Conservation (phyloP, 2,329 filamentous ascomycete species). For the Pseudogymnoascus sp. region DNA sequence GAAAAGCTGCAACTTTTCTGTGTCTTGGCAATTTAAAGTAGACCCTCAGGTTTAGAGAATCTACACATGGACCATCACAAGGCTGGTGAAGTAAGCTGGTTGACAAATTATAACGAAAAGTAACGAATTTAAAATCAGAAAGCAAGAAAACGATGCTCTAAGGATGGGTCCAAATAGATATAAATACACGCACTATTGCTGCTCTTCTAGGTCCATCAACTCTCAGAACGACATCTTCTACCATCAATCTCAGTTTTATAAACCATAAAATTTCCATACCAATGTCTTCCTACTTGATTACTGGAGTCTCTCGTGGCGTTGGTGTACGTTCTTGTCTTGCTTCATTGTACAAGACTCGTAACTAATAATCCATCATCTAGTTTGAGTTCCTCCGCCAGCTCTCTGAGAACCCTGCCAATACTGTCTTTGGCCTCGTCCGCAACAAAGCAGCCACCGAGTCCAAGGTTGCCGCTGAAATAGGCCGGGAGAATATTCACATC, state of each 20-base stretch:
- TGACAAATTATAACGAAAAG: constrained; percentile 7
- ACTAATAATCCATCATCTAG: constrained; percentile 26
- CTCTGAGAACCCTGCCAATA: constrained; percentile 34
- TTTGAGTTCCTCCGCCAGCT: constrained; percentile 40
- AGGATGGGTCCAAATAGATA: constrained; percentile 13
- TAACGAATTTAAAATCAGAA: constrained; percentile 16
- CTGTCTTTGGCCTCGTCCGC: constrained; percentile 39
- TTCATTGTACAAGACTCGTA: constrained; percentile 14
- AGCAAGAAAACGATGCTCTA: constrained; percentile 13
- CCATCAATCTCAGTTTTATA: constrained; percentile 12
- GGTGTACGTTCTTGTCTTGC: constrained; percentile 18
- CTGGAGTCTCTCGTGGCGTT: constrained; percentile 21
- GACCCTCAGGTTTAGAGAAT: constrained; percentile 10
- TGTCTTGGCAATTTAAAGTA: constrained; percentile 15
- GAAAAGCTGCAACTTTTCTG: constrained; percentile 16
- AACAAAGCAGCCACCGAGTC: constrained; percentile 37
- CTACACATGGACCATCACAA: constrained; percentile 8
- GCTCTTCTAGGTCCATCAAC: constrained; percentile 12
- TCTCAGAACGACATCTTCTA: constrained; percentile 14
- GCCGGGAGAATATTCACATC: constrained; percentile 16
- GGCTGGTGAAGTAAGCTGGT: background rate
- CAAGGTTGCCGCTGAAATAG: constrained; percentile 34
- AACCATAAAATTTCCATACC: constrained; percentile 12
- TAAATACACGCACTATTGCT: constrained; percentile 13
- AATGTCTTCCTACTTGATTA: constrained; percentile 23